These are phyloP conservation scores for Platismatia glauca DNA, from an alignment of 495 filamentous ascomycete species.

Conservation along the genomic window DNA sequence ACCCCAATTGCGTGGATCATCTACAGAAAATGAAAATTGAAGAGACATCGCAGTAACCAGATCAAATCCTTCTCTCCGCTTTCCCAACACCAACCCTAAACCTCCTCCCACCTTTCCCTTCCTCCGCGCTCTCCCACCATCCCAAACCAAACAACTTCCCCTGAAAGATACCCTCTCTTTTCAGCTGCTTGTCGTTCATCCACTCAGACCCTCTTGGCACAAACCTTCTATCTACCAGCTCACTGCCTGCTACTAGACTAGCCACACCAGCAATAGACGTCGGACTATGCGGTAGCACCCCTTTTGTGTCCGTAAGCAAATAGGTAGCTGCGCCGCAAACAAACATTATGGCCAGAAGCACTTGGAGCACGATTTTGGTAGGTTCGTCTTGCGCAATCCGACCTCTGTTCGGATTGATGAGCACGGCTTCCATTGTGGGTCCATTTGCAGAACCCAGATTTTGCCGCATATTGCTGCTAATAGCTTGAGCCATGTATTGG, in stretches of 20 bases:
- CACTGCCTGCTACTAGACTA: not conserved
- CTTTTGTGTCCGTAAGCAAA: not conserved
- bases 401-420: not conserved
- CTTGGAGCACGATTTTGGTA: not conserved
- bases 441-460: not conserved
- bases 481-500: not conserved
- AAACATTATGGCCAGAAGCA: not conserved
- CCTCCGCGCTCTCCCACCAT: not conserved
- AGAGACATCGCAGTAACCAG: not conserved
- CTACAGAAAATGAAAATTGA: not conserved
- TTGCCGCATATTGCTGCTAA: not conserved
- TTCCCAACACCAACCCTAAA: not conserved
- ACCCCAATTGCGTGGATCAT: not conserved
- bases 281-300: not conserved
- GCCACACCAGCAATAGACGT: not conserved
- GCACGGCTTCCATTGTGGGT: not conserved
- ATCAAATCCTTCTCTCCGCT: not conserved
- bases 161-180: not conserved
- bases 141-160: not conserved
- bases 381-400: not conserved
- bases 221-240: not conserved
- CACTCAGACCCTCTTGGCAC: not conserved
- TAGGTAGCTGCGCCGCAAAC: not conserved
- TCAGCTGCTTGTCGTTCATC: not conserved
- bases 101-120: not conserved